Conservation (phyloP, 228 moss, liverwort and hornwort species). For the Sphagnum magellanicum region DNA sequence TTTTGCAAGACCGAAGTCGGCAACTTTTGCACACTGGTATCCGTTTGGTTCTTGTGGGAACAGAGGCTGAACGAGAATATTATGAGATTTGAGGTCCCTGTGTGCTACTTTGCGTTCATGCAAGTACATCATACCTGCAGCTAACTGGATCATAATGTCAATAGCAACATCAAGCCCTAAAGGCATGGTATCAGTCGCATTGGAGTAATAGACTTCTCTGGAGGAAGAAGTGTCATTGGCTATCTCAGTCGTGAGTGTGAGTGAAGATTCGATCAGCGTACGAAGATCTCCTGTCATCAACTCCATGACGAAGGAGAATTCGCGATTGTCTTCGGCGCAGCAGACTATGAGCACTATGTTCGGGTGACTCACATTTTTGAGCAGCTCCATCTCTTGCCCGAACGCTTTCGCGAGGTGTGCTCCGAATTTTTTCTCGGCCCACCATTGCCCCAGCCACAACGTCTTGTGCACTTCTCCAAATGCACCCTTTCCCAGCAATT, state of each 20-base stretch:
- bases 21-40: constrained; percentile 2
- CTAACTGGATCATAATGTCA: constrained; percentile 9
- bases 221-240: not conserved
- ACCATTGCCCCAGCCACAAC: constrained; percentile 1
- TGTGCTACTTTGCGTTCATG: constrained; percentile 1
- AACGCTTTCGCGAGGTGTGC: no score
- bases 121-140: constrained; percentile 4
- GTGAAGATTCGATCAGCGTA: not conserved
- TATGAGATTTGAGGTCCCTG: constrained; percentile 6
- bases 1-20: constrained; percentile 5
- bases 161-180: constrained; percentile 9
- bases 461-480: not conserved
- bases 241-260: not conserved
- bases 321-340: not conserved
- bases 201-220: not conserved
- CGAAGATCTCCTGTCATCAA: not conserved
- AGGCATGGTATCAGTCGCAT: constrained; percentile 6
- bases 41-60: not conserved
- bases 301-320: not conserved
- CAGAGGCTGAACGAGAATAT: constrained; percentile 3
- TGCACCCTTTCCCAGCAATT: not conserved
- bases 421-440: not conserved
- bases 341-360: no score
- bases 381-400: no score
- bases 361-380: no score